phyloP scores from a whole-genome alignment of 1,284 basidiomycete species.

The Trametes polyzona region DNA sequence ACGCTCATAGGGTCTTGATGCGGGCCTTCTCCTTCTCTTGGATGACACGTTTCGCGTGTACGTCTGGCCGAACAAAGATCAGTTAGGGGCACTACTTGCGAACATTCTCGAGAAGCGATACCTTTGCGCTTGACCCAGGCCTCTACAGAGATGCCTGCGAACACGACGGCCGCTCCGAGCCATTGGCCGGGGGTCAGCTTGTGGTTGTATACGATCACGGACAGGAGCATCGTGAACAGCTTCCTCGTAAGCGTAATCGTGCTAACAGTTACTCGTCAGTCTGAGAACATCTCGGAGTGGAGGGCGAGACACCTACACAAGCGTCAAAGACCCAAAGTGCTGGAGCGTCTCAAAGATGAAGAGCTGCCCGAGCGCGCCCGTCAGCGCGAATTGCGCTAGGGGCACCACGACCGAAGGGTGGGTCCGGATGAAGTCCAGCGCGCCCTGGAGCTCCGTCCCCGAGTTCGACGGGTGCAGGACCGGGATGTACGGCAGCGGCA shows the following conservation, averaged over 20 bases:
- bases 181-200: constrained; percentile 86
- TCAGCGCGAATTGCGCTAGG: constrained; percentile 84
- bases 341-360: constrained; percentile 99
- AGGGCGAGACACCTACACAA: constrained; percentile 70
- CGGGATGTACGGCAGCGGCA: constrained; percentile 78
- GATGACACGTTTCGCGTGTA: constrained; percentile 77
- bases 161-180: constrained; percentile 86
- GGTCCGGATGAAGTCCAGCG: constrained; percentile 74
- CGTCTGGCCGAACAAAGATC: constrained; percentile 47
- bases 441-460: constrained; percentile 66
- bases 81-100: background rate
- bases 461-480: constrained; percentile 67
- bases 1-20: constrained; percentile 68
- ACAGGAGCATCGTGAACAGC: constrained; percentile 97
- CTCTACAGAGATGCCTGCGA: constrained; percentile 92
- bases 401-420: constrained; percentile 85
- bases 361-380: constrained; percentile 93
- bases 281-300: background rate
- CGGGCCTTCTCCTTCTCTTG: constrained; percentile 82
- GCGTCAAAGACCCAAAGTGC: constrained; percentile 92
- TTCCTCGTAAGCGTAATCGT: constrained; percentile 98
- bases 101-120: constrained; percentile 34
- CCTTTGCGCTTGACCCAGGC: constrained; percentile 88
- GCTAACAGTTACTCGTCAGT: constrained; percentile 40
- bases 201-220: constrained; percentile 93